Base-by-base conservation (phyloP, 306 rosid genomes). In the Elaeagnus macrophylla region DNA sequence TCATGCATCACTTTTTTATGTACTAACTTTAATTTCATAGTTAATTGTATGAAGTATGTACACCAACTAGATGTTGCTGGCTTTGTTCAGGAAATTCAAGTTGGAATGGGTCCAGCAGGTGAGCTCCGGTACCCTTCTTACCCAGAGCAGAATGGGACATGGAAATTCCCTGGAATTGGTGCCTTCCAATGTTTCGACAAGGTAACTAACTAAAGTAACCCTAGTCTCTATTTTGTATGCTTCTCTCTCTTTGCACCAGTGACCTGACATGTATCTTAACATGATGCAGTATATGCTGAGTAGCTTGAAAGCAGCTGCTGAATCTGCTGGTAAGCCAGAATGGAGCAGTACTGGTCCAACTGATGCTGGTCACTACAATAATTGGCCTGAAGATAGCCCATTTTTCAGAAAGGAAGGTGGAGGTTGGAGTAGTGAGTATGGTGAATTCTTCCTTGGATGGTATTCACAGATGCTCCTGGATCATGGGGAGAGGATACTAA, bases 61-160 rank as follows among this genome's bases (percentile, higher is more conserved):
- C 7, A 45, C 15, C 17, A 15, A 12, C 45, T 11, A 25, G 36
- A 15, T 3, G 12, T 60, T 63, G 17, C 64, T 13, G 25, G 59
- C 36, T 61, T 19, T 55, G 44, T 36, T 48, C 77, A 93, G 99
- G 99, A 93, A 87, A 87, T 93, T 42, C 99, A 93, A 87, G 96
- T 82, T 53, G 99, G 99, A 11, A 93, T 93, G 99, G 99, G 99
- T 51, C 99, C 99, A n/a, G 96, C 96, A 0, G 99, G 99, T 44
- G 99, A 93, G 71, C 78, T 93, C 16, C 95, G 99, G 20, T 93
- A 93, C 43, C 99, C 99, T 40, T 87, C 99, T 5, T 93, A 93
- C 71, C 99, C 99, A 5, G 96, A 93, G 75, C 81, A 77, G 68
- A 58, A 87, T 53, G 99, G 95, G n/a, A 82, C 77, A 37, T 93